Evolutionary conservation across 2,329 filamentous ascomycete genomes (phyloP).

Genomic region (Penicillium sp.): DNA sequence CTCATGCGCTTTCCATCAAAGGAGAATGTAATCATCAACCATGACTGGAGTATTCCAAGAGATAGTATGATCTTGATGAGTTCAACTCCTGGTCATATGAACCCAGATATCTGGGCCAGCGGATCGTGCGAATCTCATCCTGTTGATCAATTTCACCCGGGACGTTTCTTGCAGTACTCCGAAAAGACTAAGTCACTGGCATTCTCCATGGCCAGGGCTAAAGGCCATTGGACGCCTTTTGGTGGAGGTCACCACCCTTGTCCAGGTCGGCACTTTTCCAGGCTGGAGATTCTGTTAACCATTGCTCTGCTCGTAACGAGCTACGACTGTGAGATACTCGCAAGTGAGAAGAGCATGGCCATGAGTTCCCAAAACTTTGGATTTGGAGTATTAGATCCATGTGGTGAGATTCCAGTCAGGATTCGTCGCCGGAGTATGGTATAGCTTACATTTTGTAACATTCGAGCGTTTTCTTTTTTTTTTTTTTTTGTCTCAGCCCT

Average conservation of each 20-base stretch:
- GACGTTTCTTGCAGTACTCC: neutral
- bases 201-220: neutral
- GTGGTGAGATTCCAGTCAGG: neutral
- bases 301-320: neutral
- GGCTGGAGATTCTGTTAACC: neutral
- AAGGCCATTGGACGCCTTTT: neutral
- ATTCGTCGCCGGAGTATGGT: neutral
- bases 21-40: neutral
- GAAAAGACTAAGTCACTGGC: neutral
- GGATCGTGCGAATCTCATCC: neutral
- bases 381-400: neutral
- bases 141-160: neutral
- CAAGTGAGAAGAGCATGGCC: neutral
- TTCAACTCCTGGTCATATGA: neutral
- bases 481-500: too few relatives aligned
- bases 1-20: neutral
- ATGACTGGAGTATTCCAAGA: neutral
- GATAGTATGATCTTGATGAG: neutral
- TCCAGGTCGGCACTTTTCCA: neutral
- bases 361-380: neutral
- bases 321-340: neutral
- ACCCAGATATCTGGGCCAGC: neutral
- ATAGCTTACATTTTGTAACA: too few relatives aligned
- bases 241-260: neutral
- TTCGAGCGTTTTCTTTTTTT: too few relatives aligned